Evolutionary conservation across 2,329 filamentous ascomycete genomes (phyloP).

Genomic region (Purpureocillium lavendulum): DNA sequence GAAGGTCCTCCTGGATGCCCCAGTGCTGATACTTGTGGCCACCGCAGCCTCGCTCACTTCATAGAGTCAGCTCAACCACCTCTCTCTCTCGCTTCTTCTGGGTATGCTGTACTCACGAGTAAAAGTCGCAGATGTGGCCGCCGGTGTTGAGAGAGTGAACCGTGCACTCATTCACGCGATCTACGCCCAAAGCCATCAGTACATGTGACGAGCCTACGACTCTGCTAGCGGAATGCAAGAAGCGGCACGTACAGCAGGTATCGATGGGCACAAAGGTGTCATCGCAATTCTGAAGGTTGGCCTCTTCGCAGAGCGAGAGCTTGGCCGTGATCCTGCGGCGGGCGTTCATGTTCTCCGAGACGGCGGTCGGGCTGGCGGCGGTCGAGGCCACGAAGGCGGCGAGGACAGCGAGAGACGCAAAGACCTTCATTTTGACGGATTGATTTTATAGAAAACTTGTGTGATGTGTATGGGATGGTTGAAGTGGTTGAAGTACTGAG

Average conservation of each 20-base stretch:
- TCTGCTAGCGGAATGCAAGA: too few relatives aligned
- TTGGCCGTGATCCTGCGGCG: slow-evolving; percentile 1
- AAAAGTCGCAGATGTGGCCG: slow-evolving; percentile 3
- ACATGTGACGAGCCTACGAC: too few relatives aligned
- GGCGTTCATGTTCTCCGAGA: neutral
- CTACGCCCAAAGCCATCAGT: too few relatives aligned
- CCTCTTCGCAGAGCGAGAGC: neutral
- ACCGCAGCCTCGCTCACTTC: neutral
- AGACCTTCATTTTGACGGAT: slow-evolving; percentile 2
- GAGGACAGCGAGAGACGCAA: neutral
- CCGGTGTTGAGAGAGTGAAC: slow-evolving; percentile 1
- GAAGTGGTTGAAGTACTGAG: too few relatives aligned
- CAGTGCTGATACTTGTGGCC: slow-evolving; percentile 1
- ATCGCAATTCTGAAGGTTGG: slow-evolving; percentile 3
- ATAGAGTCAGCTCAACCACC: neutral
- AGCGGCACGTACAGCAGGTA: slow-evolving; percentile 1
- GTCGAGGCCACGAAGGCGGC: neutral
- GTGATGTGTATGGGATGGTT: too few relatives aligned
- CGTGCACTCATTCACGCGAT: neutral
- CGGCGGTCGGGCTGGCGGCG: neutral
- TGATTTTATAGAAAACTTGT: neutral
- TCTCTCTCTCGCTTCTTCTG: neutral
- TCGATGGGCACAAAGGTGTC: slow-evolving; percentile 1
- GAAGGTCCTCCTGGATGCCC: neutral
- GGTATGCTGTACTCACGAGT: neutral